phyloP scores from a whole-genome alignment of 2,329 filamentous ascomycete genomes.

The Phialophora expanda region DNA sequence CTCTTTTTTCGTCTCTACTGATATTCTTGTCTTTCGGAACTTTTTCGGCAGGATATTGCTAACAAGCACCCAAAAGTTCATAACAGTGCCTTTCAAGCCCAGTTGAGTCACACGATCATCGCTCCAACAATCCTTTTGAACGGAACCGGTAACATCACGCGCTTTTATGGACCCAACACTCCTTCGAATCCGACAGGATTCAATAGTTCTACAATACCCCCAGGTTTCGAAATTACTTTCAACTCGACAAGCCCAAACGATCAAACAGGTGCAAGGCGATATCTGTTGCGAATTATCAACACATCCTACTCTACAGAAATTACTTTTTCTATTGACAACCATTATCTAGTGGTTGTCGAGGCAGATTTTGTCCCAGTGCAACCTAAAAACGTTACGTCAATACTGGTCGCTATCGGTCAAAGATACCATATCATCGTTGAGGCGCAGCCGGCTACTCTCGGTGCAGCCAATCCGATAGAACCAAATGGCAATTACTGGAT shows the following conservation, averaged over 20 bases:
- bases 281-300: slow-evolving; percentile 39
- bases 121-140: slow-evolving; percentile 1
- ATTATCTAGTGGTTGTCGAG: slow-evolving; percentile 35
- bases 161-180: not conserved
- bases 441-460: slow-evolving; percentile 25
- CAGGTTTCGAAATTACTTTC: not conserved
- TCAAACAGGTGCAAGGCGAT: slow-evolving; percentile 8
- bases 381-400: slow-evolving; percentile 29
- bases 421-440: slow-evolving; percentile 39
- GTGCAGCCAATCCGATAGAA: slow-evolving; percentile 9
- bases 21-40: not conserved
- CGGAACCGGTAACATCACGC: slow-evolving; percentile 7
- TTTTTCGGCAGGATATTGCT: not conserved
- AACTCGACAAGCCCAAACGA: not conserved
- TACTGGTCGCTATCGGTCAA: slow-evolving; percentile 38
- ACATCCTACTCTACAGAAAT: slow-evolving; percentile 34
- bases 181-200: not conserved
- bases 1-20: no score
- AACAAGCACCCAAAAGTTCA: not conserved
- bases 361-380: slow-evolving; percentile 40
- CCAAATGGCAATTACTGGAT: slow-evolving; percentile 22
- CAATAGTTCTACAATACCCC: not conserved
- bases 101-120: not conserved
- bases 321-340: slow-evolving; percentile 40
- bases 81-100: not conserved